Evolutionary conservation across 345 rosid species (phyloP).

Genomic region (Corchorus olitorius): DNA sequence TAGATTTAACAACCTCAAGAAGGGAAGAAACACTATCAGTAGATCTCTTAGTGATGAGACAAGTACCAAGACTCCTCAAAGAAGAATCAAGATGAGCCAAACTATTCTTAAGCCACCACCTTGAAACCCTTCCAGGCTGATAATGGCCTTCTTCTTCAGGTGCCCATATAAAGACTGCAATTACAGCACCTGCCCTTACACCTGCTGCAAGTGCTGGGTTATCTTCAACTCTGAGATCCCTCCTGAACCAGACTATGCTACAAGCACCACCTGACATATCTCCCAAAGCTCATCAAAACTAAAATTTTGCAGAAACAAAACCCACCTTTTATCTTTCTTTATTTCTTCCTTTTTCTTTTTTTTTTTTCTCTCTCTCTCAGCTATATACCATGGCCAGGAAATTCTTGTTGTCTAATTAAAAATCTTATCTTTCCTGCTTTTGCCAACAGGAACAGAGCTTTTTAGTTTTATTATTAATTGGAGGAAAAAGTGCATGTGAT

Average conservation of each 20-base stretch:
- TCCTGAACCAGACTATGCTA: constrained; percentile 97
- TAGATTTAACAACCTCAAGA: constrained; percentile 75
- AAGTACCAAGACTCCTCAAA: constrained; percentile 83
- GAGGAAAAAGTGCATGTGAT: constrained; percentile 18
- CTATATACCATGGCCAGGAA: constrained; percentile 26
- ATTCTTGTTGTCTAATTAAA: background rate
- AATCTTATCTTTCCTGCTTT: constrained; percentile 20
- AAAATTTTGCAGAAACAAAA: constrained; percentile 16
- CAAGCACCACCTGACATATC: constrained; percentile 81
- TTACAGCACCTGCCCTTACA: constrained; percentile 83
- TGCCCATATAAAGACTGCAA: constrained; percentile 86
- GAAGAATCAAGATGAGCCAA: constrained; percentile 89
- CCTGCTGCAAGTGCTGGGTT: constrained; percentile 94
- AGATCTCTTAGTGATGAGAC: constrained; percentile 85
- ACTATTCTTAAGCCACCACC: constrained; percentile 99
- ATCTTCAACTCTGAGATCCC: constrained; percentile 98
- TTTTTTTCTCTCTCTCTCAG: constrained; percentile 18
- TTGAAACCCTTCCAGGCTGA: constrained; percentile 92
- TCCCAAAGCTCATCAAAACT: constrained; percentile 36
- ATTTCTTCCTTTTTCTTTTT: too few species aligned
- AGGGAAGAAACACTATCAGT: constrained; percentile 80
- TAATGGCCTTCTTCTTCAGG: constrained; percentile 94
- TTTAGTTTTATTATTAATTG: background rate
- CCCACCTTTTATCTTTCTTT: constrained; percentile 14
- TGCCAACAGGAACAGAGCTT: background rate